Conservation (phyloP, 192 early-diverging fungal genomes). For the Thoreauomyces humboldtii region DNA sequence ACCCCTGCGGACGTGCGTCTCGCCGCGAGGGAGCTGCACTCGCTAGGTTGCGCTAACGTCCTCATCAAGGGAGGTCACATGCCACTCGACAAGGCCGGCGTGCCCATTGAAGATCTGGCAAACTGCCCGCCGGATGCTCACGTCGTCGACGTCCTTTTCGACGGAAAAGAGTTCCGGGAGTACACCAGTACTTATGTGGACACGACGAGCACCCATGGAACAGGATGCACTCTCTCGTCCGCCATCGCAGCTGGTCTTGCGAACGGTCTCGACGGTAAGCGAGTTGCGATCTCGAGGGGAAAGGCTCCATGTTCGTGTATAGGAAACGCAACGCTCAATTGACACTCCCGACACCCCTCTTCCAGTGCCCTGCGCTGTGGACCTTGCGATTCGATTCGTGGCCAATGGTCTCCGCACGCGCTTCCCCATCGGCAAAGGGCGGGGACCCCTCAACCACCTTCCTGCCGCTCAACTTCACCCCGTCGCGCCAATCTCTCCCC, state of each 20-base stretch:
- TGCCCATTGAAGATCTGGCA: constrained; percentile 3
- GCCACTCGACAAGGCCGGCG: constrained; percentile 35
- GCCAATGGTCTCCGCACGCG: constrained; percentile 61
- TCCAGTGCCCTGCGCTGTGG: constrained; percentile 19
- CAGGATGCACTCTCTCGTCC: constrained; percentile 82
- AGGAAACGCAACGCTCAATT: too few species aligned
- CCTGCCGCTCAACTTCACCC: constrained; percentile 18
- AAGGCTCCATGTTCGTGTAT: too few species aligned
- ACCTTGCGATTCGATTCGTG: constrained; percentile 59
- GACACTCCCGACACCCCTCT: too few species aligned
- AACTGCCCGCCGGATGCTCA: not conserved
- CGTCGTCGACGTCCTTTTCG: constrained; percentile 64
- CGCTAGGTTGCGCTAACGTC: constrained; percentile 55
- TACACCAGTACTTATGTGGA: constrained; percentile 58
- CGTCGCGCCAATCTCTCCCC: not conserved
- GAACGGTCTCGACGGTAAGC: constrained; percentile 44
- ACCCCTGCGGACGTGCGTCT: constrained; percentile 58
- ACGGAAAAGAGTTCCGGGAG: constrained; percentile 37
- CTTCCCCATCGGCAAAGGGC: constrained; percentile 63
- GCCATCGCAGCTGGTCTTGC: constrained; percentile 75
- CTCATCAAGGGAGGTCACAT: constrained; percentile 85
- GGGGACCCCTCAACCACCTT: constrained; percentile 77
- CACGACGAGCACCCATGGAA: constrained; percentile 78
- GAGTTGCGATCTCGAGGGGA: too few species aligned
- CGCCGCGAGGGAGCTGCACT: constrained; percentile 55